phyloP scores from a whole-genome alignment of 306 rosid species.

The Quercus engelmannii region DNA sequence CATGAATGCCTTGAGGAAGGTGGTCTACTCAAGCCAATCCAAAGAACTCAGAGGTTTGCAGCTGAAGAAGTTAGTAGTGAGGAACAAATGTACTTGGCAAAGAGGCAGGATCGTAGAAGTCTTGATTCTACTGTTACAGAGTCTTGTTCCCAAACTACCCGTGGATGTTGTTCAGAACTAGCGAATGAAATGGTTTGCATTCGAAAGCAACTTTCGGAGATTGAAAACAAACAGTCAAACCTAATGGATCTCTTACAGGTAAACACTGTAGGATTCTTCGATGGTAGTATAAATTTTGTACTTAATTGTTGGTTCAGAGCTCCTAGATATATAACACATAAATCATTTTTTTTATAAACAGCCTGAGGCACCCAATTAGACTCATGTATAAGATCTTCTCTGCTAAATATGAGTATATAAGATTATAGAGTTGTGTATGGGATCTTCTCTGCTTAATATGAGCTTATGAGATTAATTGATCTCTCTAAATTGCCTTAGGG shows the following conservation, averaged over 20 bases:
- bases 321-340: neutral
- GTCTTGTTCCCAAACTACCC: constrained; percentile 43
- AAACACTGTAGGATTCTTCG: constrained; percentile 8
- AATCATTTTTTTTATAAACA: neutral
- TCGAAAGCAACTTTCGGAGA: constrained; percentile 69
- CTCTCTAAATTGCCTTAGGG: neutral
- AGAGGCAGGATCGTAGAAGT: constrained; percentile 54
- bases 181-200: constrained; percentile 62
- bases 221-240: constrained; percentile 70
- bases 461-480: neutral
- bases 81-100: constrained; percentile 38
- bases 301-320: neutral
- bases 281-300: neutral
- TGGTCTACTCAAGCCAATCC: constrained; percentile 33
- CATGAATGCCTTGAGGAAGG: constrained; percentile 41
- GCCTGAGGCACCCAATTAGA: neutral
- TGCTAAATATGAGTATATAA: neutral
- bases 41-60: constrained; percentile 39
- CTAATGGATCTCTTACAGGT: constrained; percentile 78
- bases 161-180: constrained; percentile 52
- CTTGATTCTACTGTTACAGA: constrained; percentile 64
- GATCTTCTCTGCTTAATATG: neutral
- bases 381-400: neutral
- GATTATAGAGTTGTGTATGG: neutral
- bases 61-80: constrained; percentile 37